Percentiles rank a stretch among this genome's conserved stretches.
Evolutionary conservation across 2,329 filamentous ascomycete species (phyloP).

Genomic region (Colletotrichum sublineola): DNA sequence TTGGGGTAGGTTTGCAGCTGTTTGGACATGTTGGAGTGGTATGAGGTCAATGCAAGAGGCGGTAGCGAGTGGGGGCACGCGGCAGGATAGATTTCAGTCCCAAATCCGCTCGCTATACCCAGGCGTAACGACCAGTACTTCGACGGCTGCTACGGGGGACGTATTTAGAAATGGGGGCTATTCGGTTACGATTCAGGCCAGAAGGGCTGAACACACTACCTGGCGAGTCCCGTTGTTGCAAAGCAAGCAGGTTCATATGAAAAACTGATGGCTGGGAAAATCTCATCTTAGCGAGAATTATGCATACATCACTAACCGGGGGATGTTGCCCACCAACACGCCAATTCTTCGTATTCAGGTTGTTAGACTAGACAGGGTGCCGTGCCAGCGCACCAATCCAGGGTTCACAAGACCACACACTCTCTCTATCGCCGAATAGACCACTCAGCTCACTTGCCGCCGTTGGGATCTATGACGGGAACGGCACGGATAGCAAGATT

Average conservation of each 20-base stretch:
- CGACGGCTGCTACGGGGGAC: not conserved
- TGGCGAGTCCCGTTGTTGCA: not conserved
- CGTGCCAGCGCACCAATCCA: constrained; percentile 23
- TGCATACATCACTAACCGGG: not conserved
- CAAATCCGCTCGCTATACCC: not conserved
- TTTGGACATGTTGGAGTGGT: not conserved
- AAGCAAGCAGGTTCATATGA: too few species aligned
- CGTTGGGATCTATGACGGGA: constrained; percentile 17
- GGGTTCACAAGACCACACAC: constrained; percentile 12
- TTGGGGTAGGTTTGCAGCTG: too few species aligned
- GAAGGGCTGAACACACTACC: not conserved
- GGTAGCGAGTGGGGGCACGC: not conserved
- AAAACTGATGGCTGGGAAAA: not conserved
- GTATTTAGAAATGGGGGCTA: not conserved
- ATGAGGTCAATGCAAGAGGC: too few species aligned
- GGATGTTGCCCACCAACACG: constrained; percentile 7
- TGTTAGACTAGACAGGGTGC: not conserved
- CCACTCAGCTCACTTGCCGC: constrained; percentile 16
- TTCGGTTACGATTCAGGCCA: not conserved
- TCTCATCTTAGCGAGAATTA: not conserved
- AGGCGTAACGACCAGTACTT: constrained; percentile 5
- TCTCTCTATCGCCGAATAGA: not conserved
- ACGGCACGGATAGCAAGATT: constrained; percentile 19
- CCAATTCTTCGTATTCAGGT: constrained; percentile 42
- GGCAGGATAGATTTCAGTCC: not conserved